Conservation (phyloP, 1,284 basidiomycete species). For the Ceratobasidium sp. region DNA sequence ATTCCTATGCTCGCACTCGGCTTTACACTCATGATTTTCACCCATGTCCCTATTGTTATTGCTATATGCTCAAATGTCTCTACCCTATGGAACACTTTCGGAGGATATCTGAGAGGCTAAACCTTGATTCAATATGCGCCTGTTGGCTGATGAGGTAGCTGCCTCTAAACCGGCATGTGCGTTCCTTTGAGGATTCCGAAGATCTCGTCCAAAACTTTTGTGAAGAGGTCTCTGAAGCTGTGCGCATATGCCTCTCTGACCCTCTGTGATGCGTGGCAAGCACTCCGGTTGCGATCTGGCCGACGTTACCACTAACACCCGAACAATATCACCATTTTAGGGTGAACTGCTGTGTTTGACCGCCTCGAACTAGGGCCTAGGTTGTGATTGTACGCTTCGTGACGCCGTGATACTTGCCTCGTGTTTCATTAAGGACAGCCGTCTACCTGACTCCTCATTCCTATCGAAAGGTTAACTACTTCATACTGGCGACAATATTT, state of each 20-base stretch:
- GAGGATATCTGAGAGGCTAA: no score
- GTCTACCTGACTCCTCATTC: conserved; percentile 1
- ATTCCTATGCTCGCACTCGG: no score
- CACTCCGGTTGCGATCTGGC: background rate
- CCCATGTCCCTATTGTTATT: no score
- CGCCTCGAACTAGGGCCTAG: background rate
- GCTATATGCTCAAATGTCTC: no score
- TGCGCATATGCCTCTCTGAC: conserved; percentile 3
- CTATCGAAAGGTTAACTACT: background rate
- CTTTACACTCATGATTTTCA: background rate
- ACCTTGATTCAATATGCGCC: no score
- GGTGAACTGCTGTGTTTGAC: conserved; percentile 13
- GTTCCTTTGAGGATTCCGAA: background rate
- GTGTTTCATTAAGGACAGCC: conserved; percentile 34
- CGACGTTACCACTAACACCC: background rate
- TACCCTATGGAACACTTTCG: no score
- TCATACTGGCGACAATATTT: background rate
- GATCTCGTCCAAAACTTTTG: background rate
- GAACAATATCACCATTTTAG: conserved; percentile 28
- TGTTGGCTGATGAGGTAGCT: background rate
- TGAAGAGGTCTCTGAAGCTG: background rate
- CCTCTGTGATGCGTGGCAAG: background rate
- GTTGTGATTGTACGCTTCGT: background rate
- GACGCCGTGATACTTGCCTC: background rate
- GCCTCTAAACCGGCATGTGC: background rate